These are phyloP conservation scores for Xylaria bambusicola DNA, from an alignment of 495 filamentous ascomycete genomes.

Conservation along the genomic window DNA sequence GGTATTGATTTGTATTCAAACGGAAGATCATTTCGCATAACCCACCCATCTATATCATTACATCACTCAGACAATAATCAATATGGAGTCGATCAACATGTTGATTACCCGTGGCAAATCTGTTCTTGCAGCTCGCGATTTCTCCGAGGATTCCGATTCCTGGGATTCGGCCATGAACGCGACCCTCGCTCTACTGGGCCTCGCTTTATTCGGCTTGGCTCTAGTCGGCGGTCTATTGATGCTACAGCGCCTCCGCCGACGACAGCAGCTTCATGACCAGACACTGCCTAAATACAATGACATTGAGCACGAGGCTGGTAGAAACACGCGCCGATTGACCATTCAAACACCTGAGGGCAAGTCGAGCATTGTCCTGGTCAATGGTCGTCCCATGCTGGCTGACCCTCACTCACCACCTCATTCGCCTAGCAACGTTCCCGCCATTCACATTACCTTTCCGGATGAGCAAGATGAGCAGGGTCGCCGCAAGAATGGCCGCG, in stretches of 20 bases:
- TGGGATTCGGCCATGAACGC: conserved; percentile 64
- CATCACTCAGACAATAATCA: conserved; percentile 20
- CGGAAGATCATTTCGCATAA: conserved; percentile 4
- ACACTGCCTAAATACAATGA: conserved; percentile 61
- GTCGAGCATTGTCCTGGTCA: conserved; percentile 71
- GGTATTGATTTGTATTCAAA: conserved; percentile 2
- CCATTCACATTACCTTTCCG: conserved; percentile 98
- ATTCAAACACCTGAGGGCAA: conserved; percentile 66
- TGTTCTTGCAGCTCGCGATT: conserved; percentile 33
- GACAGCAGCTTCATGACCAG: conserved; percentile 50
- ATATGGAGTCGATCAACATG: conserved; percentile 51
- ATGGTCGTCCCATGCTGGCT: conserved; percentile 68
- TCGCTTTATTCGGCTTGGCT: conserved; percentile 68
- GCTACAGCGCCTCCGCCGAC: conserved; percentile 59
- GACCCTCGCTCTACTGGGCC: conserved; percentile 74
- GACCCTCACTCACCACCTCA: conserved; percentile 73
- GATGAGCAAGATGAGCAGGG: conserved; percentile 91
- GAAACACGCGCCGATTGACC: conserved; percentile 48
- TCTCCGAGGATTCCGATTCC: conserved; percentile 43
- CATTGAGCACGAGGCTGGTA: conserved; percentile 52
- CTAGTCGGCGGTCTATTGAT: conserved; percentile 68
- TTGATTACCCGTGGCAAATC: conserved; percentile 49
- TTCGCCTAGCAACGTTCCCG: conserved; percentile 78
- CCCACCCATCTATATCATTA: neutral
- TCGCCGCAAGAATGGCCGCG: conserved; percentile 77